Evolutionary conservation across 495 filamentous ascomycete genomes (phyloP).

Genomic region (Trichoderma erinaceum): DNA sequence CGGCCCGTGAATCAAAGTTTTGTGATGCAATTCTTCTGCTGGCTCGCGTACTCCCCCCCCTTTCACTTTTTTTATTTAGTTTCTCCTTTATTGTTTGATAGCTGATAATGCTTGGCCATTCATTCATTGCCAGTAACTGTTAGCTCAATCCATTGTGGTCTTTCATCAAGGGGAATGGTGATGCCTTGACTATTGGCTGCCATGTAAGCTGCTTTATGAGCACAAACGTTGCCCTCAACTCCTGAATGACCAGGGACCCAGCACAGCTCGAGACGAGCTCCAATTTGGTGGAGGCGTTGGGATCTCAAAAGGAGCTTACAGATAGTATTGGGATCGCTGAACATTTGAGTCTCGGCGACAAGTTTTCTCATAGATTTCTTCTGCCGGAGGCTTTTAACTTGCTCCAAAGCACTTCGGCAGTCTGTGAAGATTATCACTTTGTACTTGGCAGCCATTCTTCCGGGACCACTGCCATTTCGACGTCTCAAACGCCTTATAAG

Average conservation of each 20-base stretch:
- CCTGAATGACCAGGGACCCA: background rate
- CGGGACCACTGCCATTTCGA: background rate
- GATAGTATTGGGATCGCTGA: background rate
- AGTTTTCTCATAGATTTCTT: no score
- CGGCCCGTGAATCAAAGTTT: no score
- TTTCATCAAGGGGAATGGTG: background rate
- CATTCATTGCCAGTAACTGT: background rate
- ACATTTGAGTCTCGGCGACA: background rate
- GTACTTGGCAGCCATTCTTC: background rate
- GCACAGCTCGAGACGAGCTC: background rate
- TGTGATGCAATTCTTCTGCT: no score
- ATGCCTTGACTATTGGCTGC: background rate
- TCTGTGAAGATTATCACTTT: background rate
- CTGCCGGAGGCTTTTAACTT: background rate
- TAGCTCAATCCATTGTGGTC: background rate
- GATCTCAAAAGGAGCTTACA: background rate
- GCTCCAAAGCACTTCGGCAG: background rate
- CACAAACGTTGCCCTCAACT: background rate
- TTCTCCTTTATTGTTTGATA: no score
- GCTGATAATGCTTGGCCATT: background rate
- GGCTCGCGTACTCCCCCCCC: no score
- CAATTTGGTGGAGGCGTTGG: background rate
- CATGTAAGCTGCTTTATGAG: background rate
- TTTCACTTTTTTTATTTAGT: no score
- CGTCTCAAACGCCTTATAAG: no score